These are phyloP conservation scores for Dothiorella sarmentorum DNA, from an alignment of 2,329 filamentous ascomycete genomes.

Conservation along the genomic window DNA sequence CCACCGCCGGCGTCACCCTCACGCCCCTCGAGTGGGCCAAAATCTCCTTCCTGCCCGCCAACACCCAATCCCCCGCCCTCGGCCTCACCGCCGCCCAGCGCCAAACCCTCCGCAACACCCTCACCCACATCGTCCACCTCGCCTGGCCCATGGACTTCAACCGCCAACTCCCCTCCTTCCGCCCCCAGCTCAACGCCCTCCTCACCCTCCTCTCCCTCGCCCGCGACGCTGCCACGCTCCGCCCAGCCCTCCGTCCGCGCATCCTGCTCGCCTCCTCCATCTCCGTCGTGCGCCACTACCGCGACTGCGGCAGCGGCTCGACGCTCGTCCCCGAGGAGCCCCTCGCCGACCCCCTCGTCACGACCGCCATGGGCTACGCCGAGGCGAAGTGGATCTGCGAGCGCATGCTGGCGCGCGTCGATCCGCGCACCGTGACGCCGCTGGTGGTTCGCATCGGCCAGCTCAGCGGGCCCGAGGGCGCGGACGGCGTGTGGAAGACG, in stretches of 20 bases:
- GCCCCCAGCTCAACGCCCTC: neutral
- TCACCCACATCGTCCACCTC: slow-evolving; percentile 16
- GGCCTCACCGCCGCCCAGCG: neutral
- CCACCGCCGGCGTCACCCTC: neutral
- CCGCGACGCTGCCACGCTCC: neutral
- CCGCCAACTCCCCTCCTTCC: neutral
- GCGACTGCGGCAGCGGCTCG: neutral
- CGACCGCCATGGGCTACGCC: slow-evolving; percentile 11
- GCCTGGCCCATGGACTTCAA: slow-evolving; percentile 19
- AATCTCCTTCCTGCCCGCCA: neutral
- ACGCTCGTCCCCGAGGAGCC: neutral
- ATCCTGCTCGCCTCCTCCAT: neutral
- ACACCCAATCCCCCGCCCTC: neutral
- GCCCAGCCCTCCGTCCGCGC: neutral
- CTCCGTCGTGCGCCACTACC: neutral
- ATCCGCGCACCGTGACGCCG: neutral
- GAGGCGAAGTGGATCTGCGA: slow-evolving; percentile 20
- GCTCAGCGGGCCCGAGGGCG: neutral
- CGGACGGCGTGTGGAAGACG: slow-evolving; percentile 17
- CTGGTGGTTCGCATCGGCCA: slow-evolving; percentile 16
- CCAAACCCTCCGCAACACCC: neutral
- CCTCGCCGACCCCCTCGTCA: neutral
- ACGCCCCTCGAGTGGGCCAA: neutral
- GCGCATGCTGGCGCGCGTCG: slow-evolving; percentile 3
- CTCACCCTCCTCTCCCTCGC: neutral